Evolutionary conservation across 1,284 basidiomycete genomes (phyloP).

Genomic region (Rhizoctonia solani): DNA sequence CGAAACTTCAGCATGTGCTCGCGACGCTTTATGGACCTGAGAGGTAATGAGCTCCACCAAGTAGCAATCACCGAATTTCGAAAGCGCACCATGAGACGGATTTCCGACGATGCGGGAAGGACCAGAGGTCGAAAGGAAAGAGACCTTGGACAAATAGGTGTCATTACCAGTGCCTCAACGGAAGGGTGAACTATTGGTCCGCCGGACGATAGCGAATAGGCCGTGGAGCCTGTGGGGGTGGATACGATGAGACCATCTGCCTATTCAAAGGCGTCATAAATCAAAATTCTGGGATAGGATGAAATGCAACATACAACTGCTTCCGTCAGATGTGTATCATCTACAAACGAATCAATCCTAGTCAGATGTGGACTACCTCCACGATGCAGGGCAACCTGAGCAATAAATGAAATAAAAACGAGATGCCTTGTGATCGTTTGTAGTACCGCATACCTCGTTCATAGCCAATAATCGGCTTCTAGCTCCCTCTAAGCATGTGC

Average conservation of each 20-base stretch:
- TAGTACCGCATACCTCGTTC: conserved; percentile 92
- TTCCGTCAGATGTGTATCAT: conserved; percentile 93
- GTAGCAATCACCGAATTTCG: neutral
- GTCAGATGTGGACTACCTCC: conserved; percentile 91
- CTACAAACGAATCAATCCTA: conserved; percentile 93
- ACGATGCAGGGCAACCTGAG: conserved; percentile 70
- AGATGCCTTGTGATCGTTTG: neutral
- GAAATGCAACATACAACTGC: conserved; percentile 77
- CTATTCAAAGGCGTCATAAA: conserved; percentile 48
- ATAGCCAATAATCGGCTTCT: conserved; percentile 87
- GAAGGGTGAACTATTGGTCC: conserved; percentile 97
- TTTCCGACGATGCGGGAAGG: conserved; percentile 79
- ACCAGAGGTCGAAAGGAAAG: conserved; percentile 91
- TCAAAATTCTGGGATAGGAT: neutral
- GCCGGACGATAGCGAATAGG: conserved; percentile 94
- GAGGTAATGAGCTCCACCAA: neutral
- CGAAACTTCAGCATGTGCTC: conserved; percentile 85
- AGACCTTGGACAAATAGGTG: conserved; percentile 93
- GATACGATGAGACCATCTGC: conserved; percentile 94
- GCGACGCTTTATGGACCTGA: conserved; percentile 82
- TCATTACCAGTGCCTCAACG: conserved; percentile 85
- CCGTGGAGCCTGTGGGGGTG: conserved; percentile 95
- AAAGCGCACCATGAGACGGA: conserved; percentile 74
- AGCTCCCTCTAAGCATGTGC: neutral
- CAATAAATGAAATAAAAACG: neutral